A percentile compares a stretch with the other conserved stretches of the same genome.
These are phyloP conservation scores for Trypanosoma vivax DNA, from an alignment of 208 protist species.

Conservation along the genomic window DNA sequence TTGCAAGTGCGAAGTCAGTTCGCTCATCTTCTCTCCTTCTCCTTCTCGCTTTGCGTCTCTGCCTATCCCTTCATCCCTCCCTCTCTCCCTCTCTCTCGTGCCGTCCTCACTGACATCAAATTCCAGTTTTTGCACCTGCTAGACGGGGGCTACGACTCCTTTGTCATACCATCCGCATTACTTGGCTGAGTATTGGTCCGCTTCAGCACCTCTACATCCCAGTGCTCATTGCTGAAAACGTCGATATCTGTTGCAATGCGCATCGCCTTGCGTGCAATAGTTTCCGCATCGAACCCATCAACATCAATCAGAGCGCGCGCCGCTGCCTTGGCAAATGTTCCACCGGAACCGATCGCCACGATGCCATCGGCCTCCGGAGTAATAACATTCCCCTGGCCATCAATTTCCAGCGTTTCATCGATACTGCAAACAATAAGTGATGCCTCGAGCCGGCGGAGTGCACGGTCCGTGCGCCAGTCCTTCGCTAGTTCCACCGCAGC, in stretches of 20 bases:
- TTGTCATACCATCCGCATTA: neutral
- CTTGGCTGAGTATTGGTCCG: slow-evolving; percentile 10
- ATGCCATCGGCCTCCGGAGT: slow-evolving; percentile 93
- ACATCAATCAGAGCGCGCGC: slow-evolving; percentile 90
- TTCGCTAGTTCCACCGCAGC: slow-evolving; percentile 93
- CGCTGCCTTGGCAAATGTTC: slow-evolving; percentile 91
- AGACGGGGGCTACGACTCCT: no score
- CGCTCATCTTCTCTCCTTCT: slow-evolving; percentile 29
- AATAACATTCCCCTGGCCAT: slow-evolving; percentile 94
- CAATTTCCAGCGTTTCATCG: slow-evolving; percentile 89
- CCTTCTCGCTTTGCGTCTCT: slow-evolving; percentile 19
- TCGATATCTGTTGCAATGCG: slow-evolving; percentile 94
- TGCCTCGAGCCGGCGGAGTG: slow-evolving; percentile 91
- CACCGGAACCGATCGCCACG: slow-evolving; percentile 91
- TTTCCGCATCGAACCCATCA: slow-evolving; percentile 81
- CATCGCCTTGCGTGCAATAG: slow-evolving; percentile 92
- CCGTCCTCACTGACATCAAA: neutral
- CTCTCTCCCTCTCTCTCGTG: slow-evolving; percentile 11
- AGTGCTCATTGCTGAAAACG: slow-evolving; percentile 94
- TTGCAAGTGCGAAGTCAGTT: no score
- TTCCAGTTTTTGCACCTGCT: neutral
- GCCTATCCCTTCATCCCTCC: neutral
- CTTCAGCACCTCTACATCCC: slow-evolving; percentile 83
- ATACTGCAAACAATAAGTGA: slow-evolving; percentile 88
- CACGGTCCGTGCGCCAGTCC: slow-evolving; percentile 93